Conservation (phyloP, 2,329 filamentous ascomycete genomes). For the Talaromyces sp. region DNA sequence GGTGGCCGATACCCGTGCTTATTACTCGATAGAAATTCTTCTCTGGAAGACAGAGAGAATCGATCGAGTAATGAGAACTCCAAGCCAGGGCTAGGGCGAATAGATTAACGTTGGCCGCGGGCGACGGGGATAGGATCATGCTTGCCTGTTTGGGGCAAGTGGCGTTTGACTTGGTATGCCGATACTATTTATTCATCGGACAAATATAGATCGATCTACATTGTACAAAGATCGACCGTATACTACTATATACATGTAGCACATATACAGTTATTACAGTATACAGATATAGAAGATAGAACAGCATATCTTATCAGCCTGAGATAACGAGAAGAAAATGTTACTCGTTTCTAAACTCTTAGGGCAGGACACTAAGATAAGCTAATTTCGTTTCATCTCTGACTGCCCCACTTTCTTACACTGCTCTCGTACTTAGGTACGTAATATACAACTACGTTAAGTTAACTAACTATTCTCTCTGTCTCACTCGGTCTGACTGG, state of each 20-base stretch:
- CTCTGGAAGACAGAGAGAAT: neutral
- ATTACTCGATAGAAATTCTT: conserved; percentile 18
- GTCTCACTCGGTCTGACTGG: too few species aligned
- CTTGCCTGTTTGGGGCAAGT: conserved; percentile 18
- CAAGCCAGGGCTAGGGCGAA: neutral
- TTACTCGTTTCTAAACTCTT: neutral
- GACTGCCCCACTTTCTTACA: neutral
- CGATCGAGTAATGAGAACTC: conserved; percentile 18
- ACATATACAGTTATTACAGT: too few species aligned
- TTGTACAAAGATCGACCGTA: neutral
- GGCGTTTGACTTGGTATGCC: too few species aligned
- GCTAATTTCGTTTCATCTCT: conserved; percentile 1
- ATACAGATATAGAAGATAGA: neutral
- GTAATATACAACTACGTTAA: too few species aligned
- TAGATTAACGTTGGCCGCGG: neutral
- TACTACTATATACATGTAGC: neutral
- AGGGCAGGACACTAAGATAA: conserved; percentile 6
- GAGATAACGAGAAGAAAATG: neutral
- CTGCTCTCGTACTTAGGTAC: too few species aligned
- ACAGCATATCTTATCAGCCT: neutral
- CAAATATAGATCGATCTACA: neutral
- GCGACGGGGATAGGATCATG: conserved; percentile 16
- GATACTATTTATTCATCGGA: neutral
- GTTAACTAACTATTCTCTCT: too few species aligned
- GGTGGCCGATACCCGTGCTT: neutral